phyloP scores from a whole-genome alignment of 345 rosid species.

The Triadica sebifera region DNA sequence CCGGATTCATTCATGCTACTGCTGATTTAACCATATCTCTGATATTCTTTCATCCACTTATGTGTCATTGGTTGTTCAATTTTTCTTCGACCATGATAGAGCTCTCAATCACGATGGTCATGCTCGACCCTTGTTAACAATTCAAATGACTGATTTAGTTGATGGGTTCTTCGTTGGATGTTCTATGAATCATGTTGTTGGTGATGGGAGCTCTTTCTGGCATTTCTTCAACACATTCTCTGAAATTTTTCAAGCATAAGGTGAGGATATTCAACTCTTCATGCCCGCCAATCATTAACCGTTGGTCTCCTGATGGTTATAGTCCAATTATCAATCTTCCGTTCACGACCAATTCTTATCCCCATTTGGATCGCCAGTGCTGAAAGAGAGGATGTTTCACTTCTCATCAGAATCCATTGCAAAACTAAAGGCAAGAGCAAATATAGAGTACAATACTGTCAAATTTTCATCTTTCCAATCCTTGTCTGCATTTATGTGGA shows the following conservation, averaged over 20 bases:
- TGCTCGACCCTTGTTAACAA: constrained; percentile 42
- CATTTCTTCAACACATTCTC: constrained; percentile 63
- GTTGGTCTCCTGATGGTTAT: constrained; percentile 57
- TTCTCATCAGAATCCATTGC: constrained; percentile 56
- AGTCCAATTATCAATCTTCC: constrained; percentile 52
- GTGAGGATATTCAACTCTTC: too few species aligned
- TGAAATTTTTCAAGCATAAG: constrained; percentile 52
- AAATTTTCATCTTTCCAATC: constrained; percentile 74
- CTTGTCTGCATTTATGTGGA: constrained; percentile 61
- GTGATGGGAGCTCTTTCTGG: constrained; percentile 71
- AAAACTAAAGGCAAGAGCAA: constrained; percentile 50
- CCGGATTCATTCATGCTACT: constrained; percentile 41
- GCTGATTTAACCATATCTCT: constrained; percentile 33
- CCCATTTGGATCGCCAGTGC: constrained; percentile 47
- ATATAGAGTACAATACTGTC: constrained; percentile 37
- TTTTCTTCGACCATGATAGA: constrained; percentile 65
- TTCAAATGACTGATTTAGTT: constrained; percentile 60
- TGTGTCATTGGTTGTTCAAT: constrained; percentile 48
- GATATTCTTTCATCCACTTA: constrained; percentile 51
- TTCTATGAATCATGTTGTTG: constrained; percentile 61
- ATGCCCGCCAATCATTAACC: constrained; percentile 40
- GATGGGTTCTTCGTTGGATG: constrained; percentile 71
- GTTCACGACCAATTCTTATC: constrained; percentile 21
- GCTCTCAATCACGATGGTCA: constrained; percentile 65
- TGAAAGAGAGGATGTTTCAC: constrained; percentile 56